Evolutionary conservation across 768 basidiomycete species (phyloP), one percentile per base, ranked within the genome.

Genomic region (Porphyrellus cyaneotinctus): DNA sequence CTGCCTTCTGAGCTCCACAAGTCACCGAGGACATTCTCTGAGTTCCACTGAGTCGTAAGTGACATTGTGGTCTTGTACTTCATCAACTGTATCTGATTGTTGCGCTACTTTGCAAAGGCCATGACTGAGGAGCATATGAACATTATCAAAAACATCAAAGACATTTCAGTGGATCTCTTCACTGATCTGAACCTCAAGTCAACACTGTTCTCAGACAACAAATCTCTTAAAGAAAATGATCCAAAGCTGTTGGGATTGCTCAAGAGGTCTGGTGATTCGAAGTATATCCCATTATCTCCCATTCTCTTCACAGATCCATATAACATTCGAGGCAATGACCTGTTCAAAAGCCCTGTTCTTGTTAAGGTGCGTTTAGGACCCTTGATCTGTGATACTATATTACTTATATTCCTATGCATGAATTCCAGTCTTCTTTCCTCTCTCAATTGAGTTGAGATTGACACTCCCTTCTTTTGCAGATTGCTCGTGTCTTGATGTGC

Each of bases 101-200:
- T n/a, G n/a, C n/a, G n/a, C n/a, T n/a, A n/a, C n/a, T 33, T 33
- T 14, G 14, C 32, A 33, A 33, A 42, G 39, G 17, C 39, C 10
- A 6, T 53, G 12, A 36, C 24, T 4, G 20, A 35, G 17, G 47
- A 53, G 9, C 17, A 2, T 1, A 7, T 22, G 2, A 51, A 51
- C 31, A 44, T 51, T 10, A 11, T 51, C 22, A 51, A 51, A 7
- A 41, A n/a, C 4, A 8, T 53, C 15, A 53, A 50, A 8, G 47
- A 53, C 5, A 0, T 37, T 12, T 22, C 23, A 0, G 28, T 2
- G 0, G 18, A 30, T 7, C 33, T 53, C 22, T 53, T 53, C 33
- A 9, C 35, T n/a, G 2, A 14, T 6, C 26, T 53, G 18, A 18
- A 41, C 38, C 15, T 52, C 37, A 48, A 48, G 26, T 2, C 38